Evolutionary conservation across 164 flowering plant species (phyloP), one percentile per base, ranked within the genome.

Genomic region (Tetracentron sinense): DNA sequence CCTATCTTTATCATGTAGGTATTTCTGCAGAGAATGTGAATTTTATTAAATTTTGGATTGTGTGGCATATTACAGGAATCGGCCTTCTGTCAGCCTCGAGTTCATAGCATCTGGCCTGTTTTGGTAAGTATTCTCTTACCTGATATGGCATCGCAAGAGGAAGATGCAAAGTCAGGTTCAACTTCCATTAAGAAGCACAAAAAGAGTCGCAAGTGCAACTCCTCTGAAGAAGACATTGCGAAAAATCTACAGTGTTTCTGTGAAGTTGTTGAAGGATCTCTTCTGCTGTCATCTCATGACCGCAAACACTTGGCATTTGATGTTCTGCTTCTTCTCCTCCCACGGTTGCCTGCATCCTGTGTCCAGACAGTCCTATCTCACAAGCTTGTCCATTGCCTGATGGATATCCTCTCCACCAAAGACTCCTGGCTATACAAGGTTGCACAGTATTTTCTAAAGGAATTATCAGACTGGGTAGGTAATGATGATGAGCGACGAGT

Each of bases 241-340:
- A 82, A 75, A 60, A 81, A 74, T 50, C 65, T 95, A 35, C 77
- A 60, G 31, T 67, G 51, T 74, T 95, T 95, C 58, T 77, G 72
- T 61, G 96, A 90, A 69, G 75, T 85, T 64, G 71, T 95, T 64
- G 99, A 95, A 72, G 94, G 86, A 72, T 78, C 89, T 23, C 94
- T 95, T 64, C 87, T 95, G 51, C 35, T 62, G 19, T 92, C 97
- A 56, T 95, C 99, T 58, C 99, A 95, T 81, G 97, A 92, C 61
- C 90, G 99, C 11, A 95, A 95, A 60, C 92, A 88, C 74, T 81
- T 95, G 74, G 99, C 87, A 19, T 79, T 95, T 71, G 89, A 88
- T 73, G 62, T 88, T 67, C 62, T 92, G 56, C 90, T 86, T 65
- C 89, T 92, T 63, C 80, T 92, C 52, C 76, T 95, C 6, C 92